Evolutionary conservation across 1,284 basidiomycete genomes (phyloP), one percentile per base, ranked within the genome.

Genomic region (Fomitopsis betulina): DNA sequence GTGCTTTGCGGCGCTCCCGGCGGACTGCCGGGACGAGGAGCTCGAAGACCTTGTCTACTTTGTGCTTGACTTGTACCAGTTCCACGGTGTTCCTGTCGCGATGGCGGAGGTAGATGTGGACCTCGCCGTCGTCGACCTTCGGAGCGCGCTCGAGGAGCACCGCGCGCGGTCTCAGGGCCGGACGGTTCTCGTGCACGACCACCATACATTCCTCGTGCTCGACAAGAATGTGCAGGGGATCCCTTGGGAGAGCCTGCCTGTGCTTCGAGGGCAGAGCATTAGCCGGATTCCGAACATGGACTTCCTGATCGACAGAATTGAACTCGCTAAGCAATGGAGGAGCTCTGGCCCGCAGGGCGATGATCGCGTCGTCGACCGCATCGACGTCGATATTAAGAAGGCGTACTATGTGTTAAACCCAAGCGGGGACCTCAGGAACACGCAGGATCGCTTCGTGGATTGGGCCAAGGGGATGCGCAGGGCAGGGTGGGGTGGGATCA

Each of bases 241-340:
- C 59, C 96, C 97, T 1, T 99, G 96, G 97, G 97, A 99, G 75
- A 96, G 91, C 30, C 86, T 98, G 25, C 95, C 96, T 0, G 83
- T 88, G 49, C 76, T 99, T 9, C 81, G 93, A 53, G 91, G 90
- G 7, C 81, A 87, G 58, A 93, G 94, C 47, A 84, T 98, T 65
- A 95, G 92, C 69, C 89, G 97, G 8, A 87, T 98, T 60, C 96
- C 97, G 0, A 93, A 89, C 47, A 72, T 96, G 53, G 85, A 92
- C 49, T 98, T 98, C 78, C 75, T 99, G 19, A 74, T 90, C 38
- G 96, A 98, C 68, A 84, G 94, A 35, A 65, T 96, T 49, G 76
- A 82, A 27, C 81, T 90, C 57, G 83, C 81, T 15, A 72, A 75
- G 43, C 74, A 80, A 66, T 76, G 77, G 65, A 63, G 38, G 58